Conservation (phyloP, 1,284 basidiomycete species). For the Ustilago xerochloae region DNA sequence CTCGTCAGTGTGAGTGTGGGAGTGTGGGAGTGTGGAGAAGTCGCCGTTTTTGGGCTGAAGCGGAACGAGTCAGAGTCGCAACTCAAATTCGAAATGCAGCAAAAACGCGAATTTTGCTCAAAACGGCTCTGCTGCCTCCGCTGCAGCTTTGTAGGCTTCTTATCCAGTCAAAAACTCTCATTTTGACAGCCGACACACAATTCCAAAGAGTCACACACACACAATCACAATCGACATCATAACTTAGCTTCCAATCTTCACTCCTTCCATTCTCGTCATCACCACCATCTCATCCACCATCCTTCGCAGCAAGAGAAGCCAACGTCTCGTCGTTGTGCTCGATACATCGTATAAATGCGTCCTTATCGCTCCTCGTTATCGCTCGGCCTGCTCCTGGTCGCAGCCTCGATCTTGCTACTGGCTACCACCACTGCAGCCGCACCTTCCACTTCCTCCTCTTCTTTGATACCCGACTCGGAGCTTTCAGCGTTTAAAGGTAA, state of each 20-base stretch:
- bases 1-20: background rate
- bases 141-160: background rate
- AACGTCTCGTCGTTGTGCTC: background rate
- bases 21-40: constrained; percentile 9
- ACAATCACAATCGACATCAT: background rate
- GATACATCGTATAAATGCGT: constrained; percentile 12
- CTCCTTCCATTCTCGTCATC: background rate
- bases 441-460: background rate
- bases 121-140: background rate
- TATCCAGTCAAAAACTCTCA: background rate
- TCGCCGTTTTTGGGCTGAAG: background rate
- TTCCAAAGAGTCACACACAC: background rate
- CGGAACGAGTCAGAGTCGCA: background rate
- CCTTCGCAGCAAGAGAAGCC: background rate
- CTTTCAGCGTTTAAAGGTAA: constrained; percentile 12
- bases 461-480: constrained; percentile 15
- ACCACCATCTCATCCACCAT: constrained; percentile 1
- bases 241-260: background rate
- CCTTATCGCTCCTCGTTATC: constrained; percentile 16
- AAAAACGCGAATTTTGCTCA: background rate
- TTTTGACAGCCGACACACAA: too few relatives aligned
- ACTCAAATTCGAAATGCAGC: background rate
- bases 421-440: constrained; percentile 11
- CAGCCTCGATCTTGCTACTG: constrained; percentile 27
- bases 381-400: constrained; percentile 22